Percentiles rank a stretch among this genome's conserved stretches.
Evolutionary conservation across 2,329 filamentous ascomycete species (phyloP).

Genomic region (Talaromyces sp.): DNA sequence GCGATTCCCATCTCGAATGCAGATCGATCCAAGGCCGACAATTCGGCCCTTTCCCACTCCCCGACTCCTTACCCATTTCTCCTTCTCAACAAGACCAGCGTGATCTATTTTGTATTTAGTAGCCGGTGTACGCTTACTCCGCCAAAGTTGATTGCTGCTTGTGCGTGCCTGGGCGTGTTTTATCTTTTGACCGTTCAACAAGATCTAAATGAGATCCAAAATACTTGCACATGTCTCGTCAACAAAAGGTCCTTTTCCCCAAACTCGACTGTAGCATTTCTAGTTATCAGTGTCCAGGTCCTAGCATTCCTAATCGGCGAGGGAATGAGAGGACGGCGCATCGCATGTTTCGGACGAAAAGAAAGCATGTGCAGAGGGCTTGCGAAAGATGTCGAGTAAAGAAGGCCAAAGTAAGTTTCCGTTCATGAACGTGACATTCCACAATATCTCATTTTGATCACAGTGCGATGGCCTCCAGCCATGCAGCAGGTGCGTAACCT

Average conservation of each 20-base stretch:
- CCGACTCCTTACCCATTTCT: background rate
- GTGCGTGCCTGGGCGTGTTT: slow-evolving; percentile 4
- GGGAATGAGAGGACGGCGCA: slow-evolving; percentile 36
- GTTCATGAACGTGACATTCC: background rate
- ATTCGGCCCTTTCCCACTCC: background rate
- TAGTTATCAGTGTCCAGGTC: slow-evolving; percentile 27
- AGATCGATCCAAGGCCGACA: slow-evolving; percentile 13
- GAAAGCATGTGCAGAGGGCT: slow-evolving; percentile 45
- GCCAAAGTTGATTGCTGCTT: slow-evolving; percentile 6
- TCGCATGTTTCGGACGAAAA: slow-evolving; percentile 42
- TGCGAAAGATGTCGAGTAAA: slow-evolving; percentile 47
- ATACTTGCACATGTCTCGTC: slow-evolving; percentile 41
- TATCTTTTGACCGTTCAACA: slow-evolving; percentile 5
- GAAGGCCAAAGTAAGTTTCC: slow-evolving; percentile 39
- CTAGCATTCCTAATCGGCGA: slow-evolving; percentile 29
- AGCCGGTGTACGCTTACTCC: slow-evolving; percentile 2
- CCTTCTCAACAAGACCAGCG: slow-evolving; percentile 7
- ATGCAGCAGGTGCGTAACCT: slow-evolving; percentile 43
- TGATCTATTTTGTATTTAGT: slow-evolving; percentile 1
- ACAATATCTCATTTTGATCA: background rate
- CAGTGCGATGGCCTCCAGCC: slow-evolving; percentile 47
- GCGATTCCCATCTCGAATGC: background rate
- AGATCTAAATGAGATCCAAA: slow-evolving; percentile 20
- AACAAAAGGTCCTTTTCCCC: slow-evolving; percentile 36
- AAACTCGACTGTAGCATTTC: slow-evolving; percentile 28